Base-by-base conservation (phyloP, 2,329 filamentous ascomycete genomes). In the Hortaea werneckii region DNA sequence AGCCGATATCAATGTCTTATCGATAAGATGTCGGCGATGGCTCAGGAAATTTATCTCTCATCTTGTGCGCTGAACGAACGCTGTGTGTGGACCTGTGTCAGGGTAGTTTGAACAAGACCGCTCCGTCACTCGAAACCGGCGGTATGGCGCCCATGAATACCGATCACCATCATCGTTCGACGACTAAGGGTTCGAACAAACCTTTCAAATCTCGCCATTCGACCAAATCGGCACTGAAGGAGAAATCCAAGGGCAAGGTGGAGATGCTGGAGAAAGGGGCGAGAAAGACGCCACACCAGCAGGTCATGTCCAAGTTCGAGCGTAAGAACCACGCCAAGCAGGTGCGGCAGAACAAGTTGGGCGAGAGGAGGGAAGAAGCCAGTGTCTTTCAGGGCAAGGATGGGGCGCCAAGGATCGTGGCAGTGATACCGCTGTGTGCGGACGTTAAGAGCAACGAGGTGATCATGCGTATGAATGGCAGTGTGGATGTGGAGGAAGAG, bases 281-380 rank as follows among this genome's bases (percentile, higher is more conserved):
- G 58, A 81, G 90, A 61, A 94, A 87, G 67, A 95, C 90, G 11
- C 87, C 87, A 45, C 87, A 95, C 65, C 92, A 98, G 65, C 87
- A 95, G 70, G 80, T 95, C 69, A 90, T 95, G 86, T 94, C 88
- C 48, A 98, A 96, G 69, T 78, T 98, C 65, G 88, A 95, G 67
- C 84, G 92, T 49, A 82, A 87, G 58, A 96, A 98, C 67, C 87
- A 94, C 72, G 86, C 87, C 57, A 90, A 90, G 67, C 92, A 98
- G 73, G 82, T 83, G 65, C 85, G 90, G 59, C 72, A 85, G 51
- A 75, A 81, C 56, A 95, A 96, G 68, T 81, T 88, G 61, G 82
- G 82, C 61, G 87, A 92, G 58, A 85, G 92, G 61, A 75, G 84
- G 41, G 83, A 85, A 55, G 83, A 87, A 43, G 81, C 78, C 0